A percentile compares a stretch with the other conserved stretches of the same genome.
These are phyloP conservation scores for Scutellaria galericulata DNA, from an alignment of 257 asterid genomes.

Conservation along the genomic window DNA sequence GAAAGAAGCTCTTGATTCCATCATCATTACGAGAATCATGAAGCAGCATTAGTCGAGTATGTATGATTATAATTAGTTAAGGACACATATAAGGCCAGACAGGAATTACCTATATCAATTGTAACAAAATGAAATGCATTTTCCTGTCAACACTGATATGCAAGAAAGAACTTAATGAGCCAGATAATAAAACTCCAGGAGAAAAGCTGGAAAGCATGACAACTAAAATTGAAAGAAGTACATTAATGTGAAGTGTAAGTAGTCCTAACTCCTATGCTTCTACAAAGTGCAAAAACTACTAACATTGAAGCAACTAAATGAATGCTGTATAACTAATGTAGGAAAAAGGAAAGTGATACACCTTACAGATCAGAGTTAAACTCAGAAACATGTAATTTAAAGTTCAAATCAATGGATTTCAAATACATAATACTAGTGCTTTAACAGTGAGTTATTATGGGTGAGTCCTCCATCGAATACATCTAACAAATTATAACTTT, in stretches of 20 bases:
- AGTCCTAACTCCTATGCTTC: background rate
- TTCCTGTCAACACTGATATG: slow-evolving; percentile 1
- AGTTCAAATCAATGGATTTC: slow-evolving; percentile 3
- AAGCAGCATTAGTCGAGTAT: slow-evolving; percentile 95
- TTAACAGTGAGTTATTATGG: background rate
- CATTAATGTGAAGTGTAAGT: background rate
- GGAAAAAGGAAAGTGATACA: background rate
- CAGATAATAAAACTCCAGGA: background rate
- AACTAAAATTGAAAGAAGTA: slow-evolving; percentile 11
- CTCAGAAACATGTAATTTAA: background rate
- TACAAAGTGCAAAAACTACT: background rate
- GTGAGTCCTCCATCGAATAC: background rate
- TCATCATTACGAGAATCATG: slow-evolving; percentile 98
- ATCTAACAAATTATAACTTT: slow-evolving; percentile 16
- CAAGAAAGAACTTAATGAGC: background rate
- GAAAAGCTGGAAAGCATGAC: background rate
- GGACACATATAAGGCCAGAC: slow-evolving; percentile 39
- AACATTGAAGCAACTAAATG: slow-evolving; percentile 2
- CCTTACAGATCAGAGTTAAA: background rate
- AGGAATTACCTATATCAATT: background rate
- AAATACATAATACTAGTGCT: slow-evolving; percentile 12
- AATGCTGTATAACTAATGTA: background rate
- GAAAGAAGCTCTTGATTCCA: slow-evolving; percentile 98
- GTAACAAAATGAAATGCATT: too few relatives aligned
- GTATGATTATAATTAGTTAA: slow-evolving; percentile 60